phyloP scores from a whole-genome alignment of 306 rosid genomes.

The Adenanthera pavonina region DNA sequence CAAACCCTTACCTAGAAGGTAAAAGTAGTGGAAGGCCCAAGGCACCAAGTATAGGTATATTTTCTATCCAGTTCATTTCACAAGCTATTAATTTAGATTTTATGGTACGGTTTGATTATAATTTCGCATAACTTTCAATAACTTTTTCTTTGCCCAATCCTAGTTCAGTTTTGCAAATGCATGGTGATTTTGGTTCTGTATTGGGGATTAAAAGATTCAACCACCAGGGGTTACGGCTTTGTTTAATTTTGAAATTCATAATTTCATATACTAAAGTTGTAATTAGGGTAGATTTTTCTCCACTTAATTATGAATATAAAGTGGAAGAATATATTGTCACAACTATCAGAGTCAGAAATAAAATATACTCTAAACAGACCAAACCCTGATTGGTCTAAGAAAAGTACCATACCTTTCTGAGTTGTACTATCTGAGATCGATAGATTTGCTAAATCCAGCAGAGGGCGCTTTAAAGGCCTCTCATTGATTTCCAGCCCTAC shows the following conservation, averaged over 20 bases:
- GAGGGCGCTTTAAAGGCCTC: slow-evolving; percentile 79
- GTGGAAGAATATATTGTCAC: neutral
- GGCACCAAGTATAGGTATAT: neutral
- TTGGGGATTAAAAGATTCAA: neutral
- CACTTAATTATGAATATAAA: slow-evolving; percentile 1
- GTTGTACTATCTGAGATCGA: slow-evolving; percentile 58
- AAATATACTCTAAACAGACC: neutral
- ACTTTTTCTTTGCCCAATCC: neutral
- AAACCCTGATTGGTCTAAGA: slow-evolving; percentile 14
- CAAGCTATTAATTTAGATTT: neutral
- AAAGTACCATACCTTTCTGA: slow-evolving; percentile 52
- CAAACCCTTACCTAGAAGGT: neutral
- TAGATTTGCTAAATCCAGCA: slow-evolving; percentile 73
- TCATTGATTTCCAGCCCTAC: slow-evolving; percentile 90
- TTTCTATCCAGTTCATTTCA: neutral
- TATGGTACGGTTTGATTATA: neutral
- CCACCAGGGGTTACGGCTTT: neutral
- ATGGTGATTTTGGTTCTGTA: neutral
- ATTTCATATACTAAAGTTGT: neutral
- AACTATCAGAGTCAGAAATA: neutral
- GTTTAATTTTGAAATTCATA: neutral
- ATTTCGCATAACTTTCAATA: neutral
- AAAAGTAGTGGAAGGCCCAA: neutral
- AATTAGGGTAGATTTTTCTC: neutral
- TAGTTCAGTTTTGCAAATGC: neutral